Percentiles rank a stretch among this genome's conserved stretches.
These are phyloP conservation scores for Hericium alpestre DNA, from an alignment of 768 basidiomycete genomes.

Conservation along the genomic window DNA sequence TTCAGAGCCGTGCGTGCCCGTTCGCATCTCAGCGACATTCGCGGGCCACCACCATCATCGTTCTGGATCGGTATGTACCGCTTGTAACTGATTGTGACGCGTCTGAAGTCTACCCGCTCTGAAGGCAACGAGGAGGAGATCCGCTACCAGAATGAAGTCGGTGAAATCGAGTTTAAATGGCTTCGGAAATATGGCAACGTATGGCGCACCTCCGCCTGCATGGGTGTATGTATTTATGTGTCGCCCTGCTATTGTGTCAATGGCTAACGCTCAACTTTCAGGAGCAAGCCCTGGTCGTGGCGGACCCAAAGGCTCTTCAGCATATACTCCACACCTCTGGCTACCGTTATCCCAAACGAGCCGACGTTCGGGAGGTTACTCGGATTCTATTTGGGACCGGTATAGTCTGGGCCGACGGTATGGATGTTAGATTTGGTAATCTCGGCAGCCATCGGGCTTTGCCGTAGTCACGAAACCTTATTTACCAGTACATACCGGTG, in stretches of 20 bases:
- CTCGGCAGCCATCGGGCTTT: too few species aligned
- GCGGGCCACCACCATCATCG: neutral
- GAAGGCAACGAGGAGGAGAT: neutral
- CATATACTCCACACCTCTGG: conserved; percentile 19
- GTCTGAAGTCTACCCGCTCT: neutral
- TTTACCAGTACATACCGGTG: too few species aligned
- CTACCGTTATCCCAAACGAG: conserved; percentile 15
- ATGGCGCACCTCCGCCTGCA: conserved; percentile 9
- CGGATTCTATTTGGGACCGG: conserved; percentile 13
- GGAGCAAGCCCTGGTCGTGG: neutral
- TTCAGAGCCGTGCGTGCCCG: too few species aligned
- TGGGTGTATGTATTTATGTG: conserved; percentile 6
- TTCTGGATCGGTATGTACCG: neutral
- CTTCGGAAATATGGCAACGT: conserved; percentile 4
- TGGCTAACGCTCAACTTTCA: neutral
- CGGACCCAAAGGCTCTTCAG: conserved; percentile 16
- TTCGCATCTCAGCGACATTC: neutral
- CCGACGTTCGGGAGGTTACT: conserved; percentile 6
- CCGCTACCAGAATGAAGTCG: neutral
- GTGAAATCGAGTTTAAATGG: conserved; percentile 5
- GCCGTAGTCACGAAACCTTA: too few species aligned
- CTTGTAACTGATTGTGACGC: neutral
- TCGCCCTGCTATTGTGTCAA: neutral
- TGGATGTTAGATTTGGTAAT: too few species aligned
- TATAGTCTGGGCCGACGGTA: conserved; percentile 13